Evolutionary conservation across 176 grass and related monocot species (phyloP), one percentile per base, ranked within the genome.

Genomic region (Bonia amplexicaulis): DNA sequence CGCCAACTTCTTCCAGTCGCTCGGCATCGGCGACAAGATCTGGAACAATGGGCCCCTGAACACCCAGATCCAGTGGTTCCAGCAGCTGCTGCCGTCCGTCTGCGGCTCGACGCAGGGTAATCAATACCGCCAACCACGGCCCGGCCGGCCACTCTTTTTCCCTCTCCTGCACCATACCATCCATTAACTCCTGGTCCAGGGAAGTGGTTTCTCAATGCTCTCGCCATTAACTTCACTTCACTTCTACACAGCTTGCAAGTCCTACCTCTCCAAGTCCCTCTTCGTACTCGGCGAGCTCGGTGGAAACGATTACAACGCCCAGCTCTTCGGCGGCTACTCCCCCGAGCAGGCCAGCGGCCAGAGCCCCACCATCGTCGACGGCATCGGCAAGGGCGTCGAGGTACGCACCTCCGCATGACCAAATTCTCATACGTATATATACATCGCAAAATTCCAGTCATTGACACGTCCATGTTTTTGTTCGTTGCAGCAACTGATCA

Each of bases 301-400:
- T 12, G 94, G 94, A 41, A 99, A 99, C 78, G 97, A 99, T 82
- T 99, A 99, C 90, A 96, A 95, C 80, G 92, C 97, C 0, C 87
- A 85, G 81, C 48, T 99, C 29, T 99, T 99, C 83, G 83, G 87
- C 51, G 93, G 97, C 5, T 84, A 91, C 85, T 67, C 74, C 1
- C 81, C 94, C 23, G 84, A 91, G 58, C 55, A 88, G 62, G 92
- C 91, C 2, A 61, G 69, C 6, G 39, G 90, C 6, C 92, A 88
- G 55, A 79, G 74, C 63, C n/a, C 44, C 7, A 72, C 87, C 2
- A 89, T 99, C 29, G 88, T 96, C 5, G 69, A 89, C 82, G 86
- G 69, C 51, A 85, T 99, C 53, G 89, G 85, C 23, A 81, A 84
- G 10, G 91, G 93, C 19, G 92, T 93, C 9, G 95, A 98, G 23